Evolutionary conservation across 192 early-diverging fungal genomes (phyloP).

Genomic region (Chytriomyces confervae): DNA sequence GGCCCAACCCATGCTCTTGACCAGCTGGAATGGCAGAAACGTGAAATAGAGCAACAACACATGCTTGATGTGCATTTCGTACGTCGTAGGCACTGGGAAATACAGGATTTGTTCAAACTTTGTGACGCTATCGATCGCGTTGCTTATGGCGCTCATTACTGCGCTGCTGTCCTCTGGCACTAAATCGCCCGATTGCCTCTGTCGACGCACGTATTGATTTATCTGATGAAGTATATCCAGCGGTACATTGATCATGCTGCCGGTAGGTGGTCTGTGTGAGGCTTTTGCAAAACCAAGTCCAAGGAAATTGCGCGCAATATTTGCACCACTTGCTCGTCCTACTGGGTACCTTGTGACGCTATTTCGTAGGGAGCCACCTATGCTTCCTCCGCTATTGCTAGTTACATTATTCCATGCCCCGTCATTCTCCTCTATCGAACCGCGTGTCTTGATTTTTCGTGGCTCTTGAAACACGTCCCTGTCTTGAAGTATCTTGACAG

Average conservation of each 20-base stretch:
- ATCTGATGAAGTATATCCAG: slow-evolving; percentile 50
- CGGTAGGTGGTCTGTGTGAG: too few species aligned
- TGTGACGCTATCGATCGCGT: slow-evolving; percentile 44
- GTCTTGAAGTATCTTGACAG: too few species aligned
- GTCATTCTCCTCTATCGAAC: too few species aligned
- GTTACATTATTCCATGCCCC: too few species aligned
- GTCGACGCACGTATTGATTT: slow-evolving; percentile 37
- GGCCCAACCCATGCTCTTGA: slow-evolving; percentile 51
- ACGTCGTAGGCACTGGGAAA: slow-evolving; percentile 79
- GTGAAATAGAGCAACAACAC: slow-evolving; percentile 69
- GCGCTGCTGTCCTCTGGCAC: slow-evolving; percentile 35
- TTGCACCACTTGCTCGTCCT: too few species aligned
- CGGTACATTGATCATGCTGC: slow-evolving; percentile 43
- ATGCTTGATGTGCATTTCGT: slow-evolving; percentile 83
- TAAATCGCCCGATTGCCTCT: slow-evolving; percentile 24
- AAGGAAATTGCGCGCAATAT: too few species aligned
- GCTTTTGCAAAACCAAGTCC: too few species aligned
- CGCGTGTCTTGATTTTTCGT: too few species aligned
- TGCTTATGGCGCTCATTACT: slow-evolving; percentile 33
- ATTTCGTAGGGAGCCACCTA: too few species aligned
- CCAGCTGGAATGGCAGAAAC: slow-evolving; percentile 77
- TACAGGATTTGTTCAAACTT: slow-evolving; percentile 54
- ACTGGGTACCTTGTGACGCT: too few species aligned
- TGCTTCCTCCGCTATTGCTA: too few species aligned
- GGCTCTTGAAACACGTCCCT: too few species aligned